phyloP scores from a whole-genome alignment of 2,329 filamentous ascomycete species.

The Coniochaeta sp. region DNA sequence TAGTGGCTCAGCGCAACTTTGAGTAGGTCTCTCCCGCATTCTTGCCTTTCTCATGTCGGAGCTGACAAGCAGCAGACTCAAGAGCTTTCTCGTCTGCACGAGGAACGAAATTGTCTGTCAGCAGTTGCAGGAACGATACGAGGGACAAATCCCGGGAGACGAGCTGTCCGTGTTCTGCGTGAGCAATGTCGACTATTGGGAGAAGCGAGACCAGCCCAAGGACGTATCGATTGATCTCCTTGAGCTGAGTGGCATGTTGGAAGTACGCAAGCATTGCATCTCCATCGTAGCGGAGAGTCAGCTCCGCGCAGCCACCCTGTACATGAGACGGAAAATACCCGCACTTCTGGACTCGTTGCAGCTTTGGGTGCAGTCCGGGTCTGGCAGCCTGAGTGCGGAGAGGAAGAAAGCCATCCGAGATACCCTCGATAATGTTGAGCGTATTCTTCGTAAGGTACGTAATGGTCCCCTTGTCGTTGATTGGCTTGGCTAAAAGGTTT shows the following conservation, averaged over 20 bases:
- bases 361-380: slow-evolving; percentile 37
- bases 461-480: not conserved
- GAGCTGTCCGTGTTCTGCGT: slow-evolving; percentile 32
- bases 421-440: slow-evolving; percentile 23
- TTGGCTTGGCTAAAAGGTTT: not conserved
- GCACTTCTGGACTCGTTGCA: slow-evolving; percentile 29
- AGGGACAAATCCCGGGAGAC: slow-evolving; percentile 11
- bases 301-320: slow-evolving; percentile 24
- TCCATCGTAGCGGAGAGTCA: slow-evolving; percentile 35
- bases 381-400: slow-evolving; percentile 27
- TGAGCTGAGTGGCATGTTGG: slow-evolving; percentile 32
- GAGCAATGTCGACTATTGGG: slow-evolving; percentile 35
- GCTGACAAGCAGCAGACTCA: slow-evolving; percentile 16
- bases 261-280: slow-evolving; percentile 34
- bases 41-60: not conserved
- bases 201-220: slow-evolving; percentile 19
- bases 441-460: slow-evolving; percentile 8
- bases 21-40: slow-evolving; percentile 13
- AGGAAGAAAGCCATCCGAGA: slow-evolving; percentile 23
- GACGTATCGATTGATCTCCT: slow-evolving; percentile 23
- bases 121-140: slow-evolving; percentile 17
- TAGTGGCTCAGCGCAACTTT: slow-evolving; percentile 5
- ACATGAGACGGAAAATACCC: slow-evolving; percentile 32
- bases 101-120: not conserved
- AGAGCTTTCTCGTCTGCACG: slow-evolving; percentile 22